Evolutionary conservation across 441 rosid species (phyloP), one percentile per base, ranked within the genome.

Genomic region (Melastoma candidum): DNA sequence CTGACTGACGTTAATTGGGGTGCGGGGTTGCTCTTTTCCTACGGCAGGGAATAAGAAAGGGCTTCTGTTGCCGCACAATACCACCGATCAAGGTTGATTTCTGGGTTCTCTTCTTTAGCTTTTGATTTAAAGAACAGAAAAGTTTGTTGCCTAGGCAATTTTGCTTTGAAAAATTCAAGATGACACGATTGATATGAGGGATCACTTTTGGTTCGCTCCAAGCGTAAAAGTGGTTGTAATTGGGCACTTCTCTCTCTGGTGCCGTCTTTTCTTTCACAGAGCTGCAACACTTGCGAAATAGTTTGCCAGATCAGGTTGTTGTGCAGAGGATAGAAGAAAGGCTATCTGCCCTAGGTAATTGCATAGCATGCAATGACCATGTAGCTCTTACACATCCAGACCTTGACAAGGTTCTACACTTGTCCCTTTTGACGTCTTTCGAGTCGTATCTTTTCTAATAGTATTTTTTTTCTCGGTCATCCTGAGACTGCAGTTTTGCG

Each of bases 371-470:
- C 74, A 88, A 92, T 71, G 96, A 92, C 61, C 89, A 87, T 71
- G 98, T 87, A 57, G 97, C 98, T 57, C 79, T 92, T 63, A 77
- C 92, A 7, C 98, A 92, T 71, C 81, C 95, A 2, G 97, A 92
- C 65, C 82, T 87, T 46, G 94, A 82, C 74, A 78, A 47, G 82
- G 97, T 88, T 36, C 22, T 17, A 17, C 22, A 17, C 22, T 17
- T 17, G 22, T 17, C 22, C 22, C 22, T 17, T 17, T 17, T 17
- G 22, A 17, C 22, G 22, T 17, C 22, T 17, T 17, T 17, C 22
- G 22, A 17, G 1, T 17, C 22, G 22, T 17, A 17, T 17, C 22
- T 17, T 17, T 17, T 17, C 22, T 17, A 17, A 17, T 17, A 17
- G 22, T 17, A 17, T 17, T 17, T 17, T 17, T 17, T 17, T 17